Percentiles rank a stretch among this genome's conserved stretches.
Conservation (phyloP, 2,329 filamentous ascomycete species). For the Penicillium glabrum region DNA sequence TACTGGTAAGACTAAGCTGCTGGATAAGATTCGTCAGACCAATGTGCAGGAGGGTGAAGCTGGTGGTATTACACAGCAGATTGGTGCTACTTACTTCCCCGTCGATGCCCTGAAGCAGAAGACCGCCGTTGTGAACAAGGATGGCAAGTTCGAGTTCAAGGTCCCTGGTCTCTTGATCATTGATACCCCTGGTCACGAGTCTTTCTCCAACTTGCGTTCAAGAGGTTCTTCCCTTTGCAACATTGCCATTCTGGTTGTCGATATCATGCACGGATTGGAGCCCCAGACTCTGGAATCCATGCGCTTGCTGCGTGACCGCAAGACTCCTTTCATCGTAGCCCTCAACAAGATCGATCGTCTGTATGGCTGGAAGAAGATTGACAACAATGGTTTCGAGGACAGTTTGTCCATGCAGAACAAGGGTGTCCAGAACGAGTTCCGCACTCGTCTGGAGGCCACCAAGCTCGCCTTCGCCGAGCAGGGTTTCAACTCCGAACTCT, state of each 20-base stretch:
- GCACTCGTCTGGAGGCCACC: conserved; percentile 82
- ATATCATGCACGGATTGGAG: conserved; percentile 99
- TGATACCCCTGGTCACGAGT: conserved; percentile 99
- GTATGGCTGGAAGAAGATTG: conserved; percentile 97
- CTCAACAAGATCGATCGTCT: conserved; percentile 99
- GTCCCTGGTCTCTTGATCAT: conserved; percentile 95
- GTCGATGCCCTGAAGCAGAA: conserved; percentile 90
- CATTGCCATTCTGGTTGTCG: conserved; percentile 97
- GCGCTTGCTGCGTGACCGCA: conserved; percentile 85
- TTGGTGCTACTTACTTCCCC: conserved; percentile 98
- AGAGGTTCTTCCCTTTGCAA: conserved; percentile 98
- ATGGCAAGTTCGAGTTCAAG: conserved; percentile 92
- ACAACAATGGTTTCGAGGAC: conserved; percentile 97
- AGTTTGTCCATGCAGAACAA: conserved; percentile 87
- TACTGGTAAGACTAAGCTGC: conserved; percentile 98
- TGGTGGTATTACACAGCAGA: conserved; percentile 99
- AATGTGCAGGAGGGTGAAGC: conserved; percentile 99
- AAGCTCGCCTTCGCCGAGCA: conserved; percentile 95
- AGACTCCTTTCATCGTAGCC: conserved; percentile 97
- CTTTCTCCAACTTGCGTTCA: conserved; percentile 96
- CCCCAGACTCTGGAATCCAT: conserved; percentile 97
- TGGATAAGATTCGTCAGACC: conserved; percentile 97
- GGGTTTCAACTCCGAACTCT: conserved; percentile 96
- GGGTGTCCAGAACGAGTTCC: conserved; percentile 91
- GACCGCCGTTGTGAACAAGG: conserved; percentile 87